These are phyloP conservation scores for Neospora caninum DNA, from an alignment of 169 alveolate genomes.

Conservation along the genomic window DNA sequence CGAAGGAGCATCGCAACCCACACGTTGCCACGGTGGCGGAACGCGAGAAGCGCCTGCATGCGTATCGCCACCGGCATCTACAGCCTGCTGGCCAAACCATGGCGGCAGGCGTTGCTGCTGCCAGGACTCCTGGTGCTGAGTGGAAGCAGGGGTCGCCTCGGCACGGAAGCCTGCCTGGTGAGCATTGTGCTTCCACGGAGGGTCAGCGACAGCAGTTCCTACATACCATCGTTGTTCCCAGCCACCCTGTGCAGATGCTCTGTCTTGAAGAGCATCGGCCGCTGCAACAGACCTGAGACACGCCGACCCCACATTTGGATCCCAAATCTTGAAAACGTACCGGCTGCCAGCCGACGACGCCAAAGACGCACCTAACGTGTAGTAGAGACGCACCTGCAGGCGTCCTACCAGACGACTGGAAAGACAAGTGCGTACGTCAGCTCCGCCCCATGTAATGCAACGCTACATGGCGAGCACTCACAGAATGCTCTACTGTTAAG, in stretches of 20 bases:
- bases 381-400: too few species aligned
- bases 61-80: not conserved
- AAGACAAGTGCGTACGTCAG: too few species aligned
- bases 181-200: not conserved
- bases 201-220: not conserved
- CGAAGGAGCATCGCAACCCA: not conserved
- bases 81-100: not conserved
- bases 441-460: too few species aligned
- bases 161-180: not conserved
- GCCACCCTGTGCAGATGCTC: not conserved
- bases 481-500: too few species aligned
- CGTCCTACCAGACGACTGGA: too few species aligned
- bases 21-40: not conserved
- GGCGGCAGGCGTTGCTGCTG: not conserved
- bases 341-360: too few species aligned
- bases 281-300: not conserved
- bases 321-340: too few species aligned
- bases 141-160: not conserved
- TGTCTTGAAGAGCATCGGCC: not conserved
- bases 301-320: too few species aligned
- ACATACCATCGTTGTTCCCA: not conserved
- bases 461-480: too few species aligned
- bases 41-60: not conserved
- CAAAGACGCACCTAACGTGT: too few species aligned
- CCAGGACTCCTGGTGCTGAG: not conserved